Evolutionary conservation across 345 rosid genomes (phyloP).

Genomic region (Gossypium herbaceum): DNA sequence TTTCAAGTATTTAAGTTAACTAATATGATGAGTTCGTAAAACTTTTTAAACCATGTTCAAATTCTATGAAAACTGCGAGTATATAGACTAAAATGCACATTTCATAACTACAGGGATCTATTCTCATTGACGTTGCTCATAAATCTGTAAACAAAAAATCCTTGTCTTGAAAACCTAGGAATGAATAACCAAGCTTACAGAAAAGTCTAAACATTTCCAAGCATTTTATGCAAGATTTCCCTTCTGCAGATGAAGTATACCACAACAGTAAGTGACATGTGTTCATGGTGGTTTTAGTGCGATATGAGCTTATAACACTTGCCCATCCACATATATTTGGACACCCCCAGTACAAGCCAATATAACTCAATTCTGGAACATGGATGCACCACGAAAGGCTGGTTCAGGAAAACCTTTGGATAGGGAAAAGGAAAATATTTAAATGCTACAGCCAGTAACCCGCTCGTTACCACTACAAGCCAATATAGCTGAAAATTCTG

Average conservation of each 20-base stretch:
- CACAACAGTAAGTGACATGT: background rate
- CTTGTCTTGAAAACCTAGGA: background rate
- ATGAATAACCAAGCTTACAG: background rate
- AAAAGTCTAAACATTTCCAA: background rate
- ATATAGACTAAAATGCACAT: background rate
- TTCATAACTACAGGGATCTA: background rate
- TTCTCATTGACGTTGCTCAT: too few relatives aligned
- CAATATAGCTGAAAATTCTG: too few relatives aligned
- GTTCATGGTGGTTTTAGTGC: background rate
- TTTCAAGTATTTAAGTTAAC: background rate
- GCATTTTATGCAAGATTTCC: background rate
- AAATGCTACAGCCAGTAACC: background rate
- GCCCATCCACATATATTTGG: background rate
- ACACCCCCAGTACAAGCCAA: background rate
- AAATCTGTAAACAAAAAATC: background rate
- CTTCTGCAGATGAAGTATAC: background rate
- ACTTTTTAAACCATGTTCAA: background rate
- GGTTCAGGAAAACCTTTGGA: background rate
- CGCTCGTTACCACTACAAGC: too few relatives aligned
- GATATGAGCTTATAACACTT: background rate
- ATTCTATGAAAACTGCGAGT: too few relatives aligned
- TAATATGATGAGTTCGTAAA: background rate
- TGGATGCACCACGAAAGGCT: background rate
- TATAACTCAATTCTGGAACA: background rate
- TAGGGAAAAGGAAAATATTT: background rate